Conservation (phyloP, 1,139 yeast genomes). For the Yamadazyma epiphylla region DNA sequence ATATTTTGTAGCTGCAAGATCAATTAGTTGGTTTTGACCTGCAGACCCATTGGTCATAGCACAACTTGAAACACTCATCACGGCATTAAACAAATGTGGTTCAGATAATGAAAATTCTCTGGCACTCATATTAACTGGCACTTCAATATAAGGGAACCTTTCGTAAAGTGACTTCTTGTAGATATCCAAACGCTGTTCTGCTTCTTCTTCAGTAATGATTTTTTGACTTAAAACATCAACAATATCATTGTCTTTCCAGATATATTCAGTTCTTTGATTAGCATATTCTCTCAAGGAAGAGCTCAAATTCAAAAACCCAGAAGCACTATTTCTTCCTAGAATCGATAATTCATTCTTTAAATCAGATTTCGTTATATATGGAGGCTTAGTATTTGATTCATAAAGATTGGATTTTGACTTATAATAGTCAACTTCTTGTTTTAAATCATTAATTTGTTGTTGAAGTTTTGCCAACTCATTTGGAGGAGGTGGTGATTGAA, state of each 20-base stretch:
- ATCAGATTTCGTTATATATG: constrained; percentile 27
- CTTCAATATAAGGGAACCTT: constrained; percentile 51
- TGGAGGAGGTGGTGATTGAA: neutral
- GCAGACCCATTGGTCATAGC: constrained; percentile 29
- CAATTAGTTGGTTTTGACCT: constrained; percentile 39
- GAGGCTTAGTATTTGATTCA: neutral
- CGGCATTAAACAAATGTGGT: constrained; percentile 61
- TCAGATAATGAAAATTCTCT: constrained; percentile 45
- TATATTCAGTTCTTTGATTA: constrained; percentile 33
- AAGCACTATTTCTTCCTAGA: constrained; percentile 25
- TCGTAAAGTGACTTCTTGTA: constrained; percentile 39
- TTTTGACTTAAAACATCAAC: constrained; percentile 49
- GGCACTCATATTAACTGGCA: constrained; percentile 41
- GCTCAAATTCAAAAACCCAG: constrained; percentile 35
- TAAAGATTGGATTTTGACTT: constrained; percentile 4
- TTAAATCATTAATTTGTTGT: constrained; percentile 12
- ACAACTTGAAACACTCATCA: constrained; percentile 60
- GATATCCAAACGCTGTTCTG: constrained; percentile 39
- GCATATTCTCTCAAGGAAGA: constrained; percentile 30
- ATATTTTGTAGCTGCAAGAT: constrained; percentile 55
- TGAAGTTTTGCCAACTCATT: neutral
- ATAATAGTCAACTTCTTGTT: constrained; percentile 1
- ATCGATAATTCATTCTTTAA: constrained; percentile 34
- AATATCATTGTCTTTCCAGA: constrained; percentile 16
- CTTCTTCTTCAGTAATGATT: constrained; percentile 46